Evolutionary conservation across 495 filamentous ascomycete genomes (phyloP), one percentile per base, ranked within the genome.

Genomic region (Gamarada debralockiae): DNA sequence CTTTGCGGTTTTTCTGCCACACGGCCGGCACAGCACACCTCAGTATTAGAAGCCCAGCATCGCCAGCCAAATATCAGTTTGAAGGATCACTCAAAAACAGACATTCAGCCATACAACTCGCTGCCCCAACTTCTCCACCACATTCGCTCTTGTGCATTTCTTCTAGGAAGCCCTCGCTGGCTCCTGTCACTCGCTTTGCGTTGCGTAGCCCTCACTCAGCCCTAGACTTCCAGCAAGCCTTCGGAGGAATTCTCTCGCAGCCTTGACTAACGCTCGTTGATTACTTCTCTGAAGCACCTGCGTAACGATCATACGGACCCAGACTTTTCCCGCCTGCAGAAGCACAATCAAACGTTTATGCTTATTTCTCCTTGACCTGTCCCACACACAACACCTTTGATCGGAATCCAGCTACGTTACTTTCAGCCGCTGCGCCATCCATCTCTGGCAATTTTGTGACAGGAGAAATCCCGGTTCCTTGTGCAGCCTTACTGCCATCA

Each of bases 121-220:
- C 15, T 54, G 24, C 15, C 2, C 46, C 50, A 38, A 33, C 54
- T 42, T 34, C 43, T 27, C 54, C 54, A 50, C 45, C 56, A 58
- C 61, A 59, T 39, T 61, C 61, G 55, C 61, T 58, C 52, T 41
- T 56, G 20, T 45, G 22, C 37, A 36, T 40, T 43, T 46, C 27
- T 22, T 50, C 48, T 57, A 77, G 78, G 78, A 80, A 78, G 76
- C 77, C 78, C 78, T 81, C 76, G 78, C 74, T 65, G 78, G 70
- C 77, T 81, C 78, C 78, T 79, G 75, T 79, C 78, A 78, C 74
- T 81, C 76, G 75, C 77, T 80, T 59, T 60, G 56, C 59, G 54
- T 59, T 56, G 38, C 53, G 53, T 56, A 48, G 48, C 48, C 29
- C 22, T 52, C 42, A 46, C 56, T 54, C 57, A 60, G 52, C 58